phyloP scores from a whole-genome alignment of 768 basidiomycete genomes.

The Suillus spraguei region DNA sequence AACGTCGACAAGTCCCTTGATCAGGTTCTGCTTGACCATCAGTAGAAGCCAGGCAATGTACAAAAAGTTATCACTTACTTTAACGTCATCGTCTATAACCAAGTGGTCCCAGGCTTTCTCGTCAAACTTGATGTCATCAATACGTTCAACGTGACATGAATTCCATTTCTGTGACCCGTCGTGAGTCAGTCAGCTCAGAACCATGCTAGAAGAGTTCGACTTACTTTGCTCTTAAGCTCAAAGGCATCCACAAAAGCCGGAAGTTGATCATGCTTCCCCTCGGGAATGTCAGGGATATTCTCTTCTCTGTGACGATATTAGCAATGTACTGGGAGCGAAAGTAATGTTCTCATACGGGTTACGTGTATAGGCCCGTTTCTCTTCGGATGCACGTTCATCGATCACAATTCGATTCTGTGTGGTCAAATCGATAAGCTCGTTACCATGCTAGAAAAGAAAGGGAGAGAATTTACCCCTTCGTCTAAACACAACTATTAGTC shows the following conservation, averaged over 20 bases:
- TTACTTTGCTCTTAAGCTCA: slow-evolving; percentile 55
- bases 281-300: slow-evolving; percentile 39
- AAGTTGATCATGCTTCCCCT: slow-evolving; percentile 57
- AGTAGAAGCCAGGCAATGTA: slow-evolving; percentile 25
- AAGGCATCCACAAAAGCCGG: slow-evolving; percentile 64
- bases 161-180: slow-evolving; percentile 40
- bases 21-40: slow-evolving; percentile 32
- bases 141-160: slow-evolving; percentile 58
- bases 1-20: slow-evolving; percentile 29
- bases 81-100: slow-evolving; percentile 53
- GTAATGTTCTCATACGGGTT: neutral
- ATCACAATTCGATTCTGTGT: neutral
- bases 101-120: slow-evolving; percentile 59
- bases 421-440: slow-evolving; percentile 51
- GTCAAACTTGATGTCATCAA: slow-evolving; percentile 57
- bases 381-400: neutral
- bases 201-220: too few species aligned
- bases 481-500: slow-evolving; percentile 11
- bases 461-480: slow-evolving; percentile 13
- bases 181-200: neutral
- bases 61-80: slow-evolving; percentile 26
- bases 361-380: too few species aligned
- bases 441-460: slow-evolving; percentile 57
- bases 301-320: slow-evolving; percentile 7
- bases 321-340: neutral